Conservation (phyloP, 768 basidiomycete genomes). For the Tulasnella sp. region DNA sequence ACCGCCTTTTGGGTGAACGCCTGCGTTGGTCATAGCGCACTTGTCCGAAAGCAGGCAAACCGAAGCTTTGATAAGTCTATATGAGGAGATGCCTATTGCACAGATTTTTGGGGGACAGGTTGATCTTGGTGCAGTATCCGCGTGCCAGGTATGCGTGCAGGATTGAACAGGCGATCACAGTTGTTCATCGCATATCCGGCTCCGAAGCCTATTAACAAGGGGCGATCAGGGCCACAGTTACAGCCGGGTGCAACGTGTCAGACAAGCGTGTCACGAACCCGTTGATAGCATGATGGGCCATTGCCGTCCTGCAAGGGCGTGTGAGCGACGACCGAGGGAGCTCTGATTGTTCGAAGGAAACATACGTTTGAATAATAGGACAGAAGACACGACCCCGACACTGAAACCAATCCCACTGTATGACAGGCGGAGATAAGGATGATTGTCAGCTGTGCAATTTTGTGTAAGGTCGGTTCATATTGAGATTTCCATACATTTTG, state of each 20-base stretch:
- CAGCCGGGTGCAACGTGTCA: not conserved
- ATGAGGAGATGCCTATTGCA: not conserved
- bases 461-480: not conserved
- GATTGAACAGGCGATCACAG: conserved; percentile 90
- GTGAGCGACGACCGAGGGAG: not conserved
- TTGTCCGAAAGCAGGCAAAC: too few relatives aligned
- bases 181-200: conserved; percentile 81
- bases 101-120: not conserved
- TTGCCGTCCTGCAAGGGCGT: conserved; percentile 56
- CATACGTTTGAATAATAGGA: conserved; percentile 85
- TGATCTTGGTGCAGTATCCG: conserved; percentile 42
- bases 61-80: not conserved
- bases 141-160: conserved; percentile 76
- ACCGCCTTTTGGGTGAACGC: too few relatives aligned
- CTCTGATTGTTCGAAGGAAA: conserved; percentile 3
- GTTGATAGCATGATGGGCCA: conserved; percentile 84
- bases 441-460: not conserved
- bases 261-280: conserved; percentile 1
- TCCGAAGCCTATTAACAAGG: conserved; percentile 51
- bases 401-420: conserved; percentile 79
- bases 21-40: too few relatives aligned
- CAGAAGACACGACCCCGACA: conserved; percentile 78
- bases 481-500: conserved; percentile 55
- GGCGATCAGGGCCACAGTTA: not conserved
- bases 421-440: conserved; percentile 12